Base-by-base conservation (phyloP, 371 early-diverging fungal genomes). In the Lichtheimia ramosa region DNA sequence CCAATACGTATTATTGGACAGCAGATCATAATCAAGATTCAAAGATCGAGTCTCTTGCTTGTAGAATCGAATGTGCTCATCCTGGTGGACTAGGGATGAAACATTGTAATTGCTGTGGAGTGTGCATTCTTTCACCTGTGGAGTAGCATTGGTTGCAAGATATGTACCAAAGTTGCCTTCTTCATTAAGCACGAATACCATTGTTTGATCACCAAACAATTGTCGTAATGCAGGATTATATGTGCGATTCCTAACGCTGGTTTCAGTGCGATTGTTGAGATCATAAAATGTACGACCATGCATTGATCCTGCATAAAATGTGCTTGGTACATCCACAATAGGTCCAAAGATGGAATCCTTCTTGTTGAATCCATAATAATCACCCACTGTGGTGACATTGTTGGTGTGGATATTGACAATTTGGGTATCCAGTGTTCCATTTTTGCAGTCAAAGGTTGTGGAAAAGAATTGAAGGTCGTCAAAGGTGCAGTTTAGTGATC, bases 241-340 rank as follows among this genome's bases (percentile, higher is more conserved):
- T 3, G 48, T 48, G 10, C 23, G 21, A 3, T 48, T 54, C 13
- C 46, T 5, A 21, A 25, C 18, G 42, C 43, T 15, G 0, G 51
- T 43, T 16, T n/a, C 20, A 1, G 62, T 42, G 27, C 23, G 53
- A 15, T 51, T 54, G 13, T 20, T 6, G 20, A 63, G 39, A n/a
- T 63, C 63, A 39, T 5, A 56, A 21, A n/a, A 43, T 16, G 65
- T 65, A 4, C 65, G 56, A 3, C 65, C 65, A 0, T 34, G 43
- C 65, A 65, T 65, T 21, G 58, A 40, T 28, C 54, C 65, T 8
- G 42, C 52, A 27, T 65, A 65, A 41, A 54, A 61, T 5, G 50
- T 48, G 13, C 6, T 15, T 1, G 65, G 65, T 1, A 65, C 49
- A 15, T 13, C 14, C 2, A 50, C 48, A 8, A 16, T 14, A 5